phyloP scores from a whole-genome alignment of 176 grass and related monocot species.

The Oryza officinalis region DNA sequence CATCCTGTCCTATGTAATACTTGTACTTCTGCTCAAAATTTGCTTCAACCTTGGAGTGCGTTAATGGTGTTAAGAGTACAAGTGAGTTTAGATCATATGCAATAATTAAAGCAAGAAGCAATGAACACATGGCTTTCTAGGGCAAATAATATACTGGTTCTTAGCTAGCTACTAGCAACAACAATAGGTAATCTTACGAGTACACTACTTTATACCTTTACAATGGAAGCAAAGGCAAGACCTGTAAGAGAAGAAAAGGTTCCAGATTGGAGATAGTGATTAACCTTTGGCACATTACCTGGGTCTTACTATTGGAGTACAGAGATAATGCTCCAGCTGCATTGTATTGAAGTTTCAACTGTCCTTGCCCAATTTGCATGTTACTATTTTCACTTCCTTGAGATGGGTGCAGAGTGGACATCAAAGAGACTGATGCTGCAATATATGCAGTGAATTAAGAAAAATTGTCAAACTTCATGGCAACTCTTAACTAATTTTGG shows the following conservation, averaged over 20 bases:
- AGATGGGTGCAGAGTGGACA: conserved; percentile 50
- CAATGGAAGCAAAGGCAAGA: not conserved
- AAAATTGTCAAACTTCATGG: not conserved
- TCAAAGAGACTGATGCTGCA: conserved; percentile 58
- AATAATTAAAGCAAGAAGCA: conserved; percentile 9
- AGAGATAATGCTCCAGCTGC: conserved; percentile 45
- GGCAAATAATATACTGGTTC: not conserved
- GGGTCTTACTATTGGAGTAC: conserved; percentile 64
- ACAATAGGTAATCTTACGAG: conserved; percentile 22
- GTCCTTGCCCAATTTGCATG: conserved; percentile 65
- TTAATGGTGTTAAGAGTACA: conserved; percentile 28
- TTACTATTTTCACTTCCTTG: conserved; percentile 59
- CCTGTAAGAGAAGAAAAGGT: not conserved
- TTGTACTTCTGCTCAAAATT: conserved; percentile 72
- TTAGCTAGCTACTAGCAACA: not conserved
- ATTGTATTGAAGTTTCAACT: conserved; percentile 77
- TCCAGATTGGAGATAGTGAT: not conserved
- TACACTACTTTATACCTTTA: not conserved
- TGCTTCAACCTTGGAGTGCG: conserved; percentile 63
- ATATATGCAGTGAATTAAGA: conserved; percentile 38
- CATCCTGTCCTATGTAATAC: conserved; percentile 75
- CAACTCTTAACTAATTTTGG: conserved; percentile 4
- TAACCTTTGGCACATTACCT: conserved; percentile 48
- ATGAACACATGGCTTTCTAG: not conserved
- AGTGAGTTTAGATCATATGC: conserved; percentile 12